phyloP scores from a whole-genome alignment of 495 filamentous ascomycete genomes.

The Penicillium paradoxum region DNA sequence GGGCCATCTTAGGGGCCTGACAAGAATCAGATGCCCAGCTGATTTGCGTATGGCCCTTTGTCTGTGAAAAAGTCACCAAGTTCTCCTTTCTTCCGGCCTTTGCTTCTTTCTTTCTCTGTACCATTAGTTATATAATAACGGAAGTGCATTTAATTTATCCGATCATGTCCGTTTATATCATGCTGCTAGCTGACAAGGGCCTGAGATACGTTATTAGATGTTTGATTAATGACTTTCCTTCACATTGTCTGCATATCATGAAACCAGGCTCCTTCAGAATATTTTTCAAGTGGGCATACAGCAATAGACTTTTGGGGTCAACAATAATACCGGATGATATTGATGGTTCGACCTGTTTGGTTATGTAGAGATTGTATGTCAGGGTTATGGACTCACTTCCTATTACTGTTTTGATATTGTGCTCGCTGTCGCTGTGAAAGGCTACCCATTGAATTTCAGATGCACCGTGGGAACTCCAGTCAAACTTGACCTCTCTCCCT shows the following conservation, averaged over 20 bases:
- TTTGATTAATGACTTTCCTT: no score
- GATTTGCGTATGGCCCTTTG: no score
- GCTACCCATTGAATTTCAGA: conserved; percentile 50
- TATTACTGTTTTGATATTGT: conserved; percentile 53
- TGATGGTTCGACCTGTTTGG: conserved; percentile 1
- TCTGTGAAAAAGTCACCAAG: no score
- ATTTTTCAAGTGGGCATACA: conserved; percentile 5
- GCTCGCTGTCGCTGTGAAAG: conserved; percentile 59
- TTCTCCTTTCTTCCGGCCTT: no score
- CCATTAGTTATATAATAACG: no score
- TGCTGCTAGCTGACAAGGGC: no score
- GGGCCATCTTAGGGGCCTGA: background rate
- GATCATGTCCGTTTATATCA: no score
- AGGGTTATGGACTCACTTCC: conserved; percentile 51
- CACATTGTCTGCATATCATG: no score
- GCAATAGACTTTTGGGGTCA: conserved; percentile 7
- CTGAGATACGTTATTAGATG: no score
- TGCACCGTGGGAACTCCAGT: conserved; percentile 33
- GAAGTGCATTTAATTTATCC: no score
- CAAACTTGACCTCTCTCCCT: conserved; percentile 28
- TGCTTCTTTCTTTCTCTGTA: no score
- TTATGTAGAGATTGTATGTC: conserved; percentile 54
- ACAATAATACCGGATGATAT: background rate
- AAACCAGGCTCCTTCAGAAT: conserved; percentile 11
- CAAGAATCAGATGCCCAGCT: background rate